Percentiles rank a stretch among this genome's conserved stretches.
Conservation (phyloP, 306 rosid species). For the Adenanthera pavonina region DNA sequence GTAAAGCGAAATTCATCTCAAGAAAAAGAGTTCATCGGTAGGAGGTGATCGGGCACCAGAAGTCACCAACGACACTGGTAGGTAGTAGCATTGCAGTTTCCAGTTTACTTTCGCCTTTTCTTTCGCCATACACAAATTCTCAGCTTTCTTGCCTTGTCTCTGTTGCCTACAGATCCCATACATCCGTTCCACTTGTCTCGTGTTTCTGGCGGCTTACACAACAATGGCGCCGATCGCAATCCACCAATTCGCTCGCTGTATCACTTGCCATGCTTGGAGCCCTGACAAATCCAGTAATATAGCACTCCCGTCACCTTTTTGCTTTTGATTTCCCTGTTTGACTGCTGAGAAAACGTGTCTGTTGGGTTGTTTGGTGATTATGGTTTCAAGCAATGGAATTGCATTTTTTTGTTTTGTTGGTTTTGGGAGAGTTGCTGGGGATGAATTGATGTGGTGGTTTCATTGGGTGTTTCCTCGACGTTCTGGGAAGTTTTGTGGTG, state of each 20-base stretch:
- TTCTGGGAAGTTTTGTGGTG: not conserved
- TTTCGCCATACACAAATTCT: not conserved
- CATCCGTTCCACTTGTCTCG: not conserved
- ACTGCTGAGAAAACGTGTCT: conserved; percentile 20
- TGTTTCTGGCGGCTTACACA: not conserved
- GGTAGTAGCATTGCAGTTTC: not conserved
- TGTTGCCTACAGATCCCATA: not conserved
- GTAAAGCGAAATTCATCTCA: not conserved
- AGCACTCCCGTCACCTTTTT: not conserved
- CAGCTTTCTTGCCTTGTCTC: not conserved
- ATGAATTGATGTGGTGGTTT: not conserved
- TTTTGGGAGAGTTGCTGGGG: not conserved
- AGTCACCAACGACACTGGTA: not conserved
- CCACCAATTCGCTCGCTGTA: conserved; percentile 78
- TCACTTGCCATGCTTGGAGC: conserved; percentile 97
- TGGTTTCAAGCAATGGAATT: not conserved
- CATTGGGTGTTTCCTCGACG: not conserved
- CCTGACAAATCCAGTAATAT: conserved; percentile 81
- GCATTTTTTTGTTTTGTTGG: not conserved
- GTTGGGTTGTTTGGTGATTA: not conserved
- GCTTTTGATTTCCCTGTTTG: conserved; percentile 13
- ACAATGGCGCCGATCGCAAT: conserved; percentile 75
- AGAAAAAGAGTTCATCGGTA: not conserved
- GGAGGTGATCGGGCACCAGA: conserved; percentile 1
- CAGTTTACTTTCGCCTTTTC: not conserved